These are phyloP conservation scores for Mortierella sp. DNA, from an alignment of 371 early-diverging fungal species.

Conservation along the genomic window DNA sequence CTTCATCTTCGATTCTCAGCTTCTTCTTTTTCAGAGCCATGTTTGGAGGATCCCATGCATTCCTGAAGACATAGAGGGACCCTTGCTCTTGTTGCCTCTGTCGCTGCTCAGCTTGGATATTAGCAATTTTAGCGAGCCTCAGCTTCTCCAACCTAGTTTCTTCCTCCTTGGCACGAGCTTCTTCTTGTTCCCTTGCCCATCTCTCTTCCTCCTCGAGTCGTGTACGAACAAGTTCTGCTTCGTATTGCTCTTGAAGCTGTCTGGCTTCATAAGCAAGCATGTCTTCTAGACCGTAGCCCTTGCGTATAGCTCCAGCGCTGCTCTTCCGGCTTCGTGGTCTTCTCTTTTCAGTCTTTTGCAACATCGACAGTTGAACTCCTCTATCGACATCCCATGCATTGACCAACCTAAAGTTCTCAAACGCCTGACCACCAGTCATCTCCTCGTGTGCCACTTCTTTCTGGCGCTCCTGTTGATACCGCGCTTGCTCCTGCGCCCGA, in stretches of 20 bases:
- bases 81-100: constrained; percentile 26
- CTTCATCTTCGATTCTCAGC: constrained; percentile 53
- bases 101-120: constrained; percentile 13
- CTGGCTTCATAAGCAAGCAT: constrained; percentile 51
- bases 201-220: constrained; percentile 50
- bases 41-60: constrained; percentile 54
- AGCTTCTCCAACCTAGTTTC: constrained; percentile 36
- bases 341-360: constrained; percentile 53
- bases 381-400: constrained; percentile 56
- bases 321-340: constrained; percentile 53
- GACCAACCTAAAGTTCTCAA: constrained; percentile 53
- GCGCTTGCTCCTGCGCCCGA: constrained; percentile 28
- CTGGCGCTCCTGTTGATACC: constrained; percentile 46
- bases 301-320: constrained; percentile 48
- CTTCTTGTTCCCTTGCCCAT: constrained; percentile 48
- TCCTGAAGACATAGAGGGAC: constrained; percentile 40
- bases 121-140: constrained; percentile 20
- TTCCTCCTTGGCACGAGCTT: constrained; percentile 51
- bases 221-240: constrained; percentile 30
- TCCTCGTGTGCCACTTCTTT: constrained; percentile 37
- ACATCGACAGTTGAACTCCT: constrained; percentile 49
- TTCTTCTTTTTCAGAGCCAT: constrained; percentile 40
- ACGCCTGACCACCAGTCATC: constrained; percentile 43
- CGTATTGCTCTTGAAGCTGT: constrained; percentile 45
- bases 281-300: constrained; percentile 53